These are phyloP conservation scores for Trebouxiophyceae sp. DNA, from an alignment of 163 green algal species.

Conservation along the genomic window DNA sequence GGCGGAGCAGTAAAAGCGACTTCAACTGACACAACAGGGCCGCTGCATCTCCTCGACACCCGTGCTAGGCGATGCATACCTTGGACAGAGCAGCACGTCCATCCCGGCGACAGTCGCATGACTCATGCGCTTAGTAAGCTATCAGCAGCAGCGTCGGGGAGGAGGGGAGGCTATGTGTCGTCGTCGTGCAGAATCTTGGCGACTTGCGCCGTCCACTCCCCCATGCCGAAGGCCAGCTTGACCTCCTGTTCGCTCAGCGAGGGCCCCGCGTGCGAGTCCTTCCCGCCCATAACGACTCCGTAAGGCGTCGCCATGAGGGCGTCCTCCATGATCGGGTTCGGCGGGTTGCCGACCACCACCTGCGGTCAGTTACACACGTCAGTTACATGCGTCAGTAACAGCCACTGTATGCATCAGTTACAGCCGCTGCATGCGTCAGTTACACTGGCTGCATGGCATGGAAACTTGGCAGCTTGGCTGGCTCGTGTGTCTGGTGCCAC, in stretches of 20 bases:
- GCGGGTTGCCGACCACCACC: conserved; percentile 30
- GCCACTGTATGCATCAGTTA: no score
- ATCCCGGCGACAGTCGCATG: no score
- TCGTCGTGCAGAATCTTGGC: not conserved
- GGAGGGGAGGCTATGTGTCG: not conserved
- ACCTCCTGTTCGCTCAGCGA: conserved; percentile 28
- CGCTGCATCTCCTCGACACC: no score
- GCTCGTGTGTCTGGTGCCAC: no score
- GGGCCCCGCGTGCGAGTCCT: conserved; percentile 7
- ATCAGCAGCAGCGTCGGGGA: not conserved
- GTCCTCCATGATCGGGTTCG: conserved; percentile 26
- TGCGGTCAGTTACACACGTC: not conserved
- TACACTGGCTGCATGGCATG: no score
- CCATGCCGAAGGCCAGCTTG: conserved; percentile 32
- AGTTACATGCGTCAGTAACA: not conserved
- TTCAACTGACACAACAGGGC: not conserved
- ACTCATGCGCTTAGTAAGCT: not conserved
- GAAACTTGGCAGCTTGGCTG: no score
- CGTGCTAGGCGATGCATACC: no score
- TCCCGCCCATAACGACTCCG: conserved; percentile 25
- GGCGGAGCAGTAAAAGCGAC: not conserved
- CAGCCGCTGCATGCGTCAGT: no score
- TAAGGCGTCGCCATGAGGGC: conserved; percentile 25
- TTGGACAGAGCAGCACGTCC: no score
- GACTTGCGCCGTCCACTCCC: conserved; percentile 24